These are phyloP conservation scores for Argentina anserina DNA, from an alignment of 306 rosid species.

Conservation along the genomic window DNA sequence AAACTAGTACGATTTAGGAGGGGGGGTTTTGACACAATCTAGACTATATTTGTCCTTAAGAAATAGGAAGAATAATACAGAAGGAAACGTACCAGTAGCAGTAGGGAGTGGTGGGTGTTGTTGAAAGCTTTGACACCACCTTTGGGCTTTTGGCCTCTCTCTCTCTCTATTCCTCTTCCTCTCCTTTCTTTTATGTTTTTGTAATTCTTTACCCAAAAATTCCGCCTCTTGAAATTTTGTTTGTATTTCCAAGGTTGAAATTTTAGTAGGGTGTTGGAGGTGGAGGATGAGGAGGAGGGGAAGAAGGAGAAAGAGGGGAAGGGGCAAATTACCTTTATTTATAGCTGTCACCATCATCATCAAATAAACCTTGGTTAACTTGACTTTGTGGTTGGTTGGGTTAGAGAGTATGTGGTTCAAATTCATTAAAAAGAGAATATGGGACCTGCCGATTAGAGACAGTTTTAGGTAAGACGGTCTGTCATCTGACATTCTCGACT, in stretches of 20 bases:
- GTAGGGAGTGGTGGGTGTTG: constrained; percentile 5
- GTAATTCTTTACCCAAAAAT: not conserved
- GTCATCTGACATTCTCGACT: not conserved
- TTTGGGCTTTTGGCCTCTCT: constrained; percentile 15
- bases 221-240: not conserved
- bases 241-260: not conserved
- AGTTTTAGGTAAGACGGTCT: not conserved
- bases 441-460: accelerated
- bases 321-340: constrained; percentile 5
- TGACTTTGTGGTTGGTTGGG: constrained; percentile 26
- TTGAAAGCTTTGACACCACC: constrained; percentile 15
- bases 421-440: not conserved
- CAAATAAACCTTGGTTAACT: constrained; percentile 41
- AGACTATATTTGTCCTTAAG: not conserved
- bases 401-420: not conserved
- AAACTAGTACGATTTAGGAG: constrained; percentile 9
- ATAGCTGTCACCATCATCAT: constrained; percentile 16
- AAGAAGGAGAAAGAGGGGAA: not conserved
- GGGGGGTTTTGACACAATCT: constrained; percentile 14
- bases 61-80: not conserved
- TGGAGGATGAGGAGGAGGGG: too few species aligned
- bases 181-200: not conserved
- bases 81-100: constrained; percentile 19
- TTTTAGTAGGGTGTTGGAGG: constrained; percentile 26
- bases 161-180: not conserved